Conservation (phyloP, 257 asterid genomes). For the Datura wrightii region DNA sequence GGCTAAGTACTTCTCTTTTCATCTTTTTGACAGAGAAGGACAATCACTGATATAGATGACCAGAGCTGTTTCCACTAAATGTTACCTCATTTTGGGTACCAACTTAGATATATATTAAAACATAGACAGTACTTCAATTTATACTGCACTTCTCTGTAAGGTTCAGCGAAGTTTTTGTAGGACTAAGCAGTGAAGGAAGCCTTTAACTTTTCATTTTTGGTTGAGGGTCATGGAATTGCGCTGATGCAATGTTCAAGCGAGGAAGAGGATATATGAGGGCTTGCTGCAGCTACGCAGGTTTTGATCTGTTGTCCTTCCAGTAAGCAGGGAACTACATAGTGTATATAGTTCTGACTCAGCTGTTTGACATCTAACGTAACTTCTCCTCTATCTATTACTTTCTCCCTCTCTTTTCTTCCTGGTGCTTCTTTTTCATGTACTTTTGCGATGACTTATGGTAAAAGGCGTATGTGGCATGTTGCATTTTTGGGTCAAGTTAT, state of each 20-base stretch:
- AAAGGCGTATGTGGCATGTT: not conserved
- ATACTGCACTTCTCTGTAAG: constrained; percentile 21
- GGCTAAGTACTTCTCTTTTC: constrained; percentile 27
- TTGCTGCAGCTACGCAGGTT: constrained; percentile 5
- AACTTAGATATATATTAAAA: constrained; percentile 16
- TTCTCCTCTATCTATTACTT: not conserved
- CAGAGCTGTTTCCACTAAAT: constrained; percentile 27
- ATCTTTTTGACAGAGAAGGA: not conserved
- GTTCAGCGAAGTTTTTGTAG: constrained; percentile 20
- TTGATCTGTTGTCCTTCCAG: constrained; percentile 24
- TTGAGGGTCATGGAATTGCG: constrained; percentile 8
- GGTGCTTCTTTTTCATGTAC: not conserved
- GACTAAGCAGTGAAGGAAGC: constrained; percentile 21
- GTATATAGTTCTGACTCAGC: constrained; percentile 27
- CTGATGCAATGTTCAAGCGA: constrained; percentile 7
- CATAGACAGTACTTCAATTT: constrained; percentile 19
- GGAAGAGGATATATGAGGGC: not conserved
- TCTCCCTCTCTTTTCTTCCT: not conserved
- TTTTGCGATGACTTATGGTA: not conserved
- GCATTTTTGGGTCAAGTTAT: constrained; percentile 4
- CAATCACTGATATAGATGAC: constrained; percentile 23
- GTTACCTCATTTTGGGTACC: constrained; percentile 25
- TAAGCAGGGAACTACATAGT: constrained; percentile 16
- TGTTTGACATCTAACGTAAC: constrained; percentile 10
- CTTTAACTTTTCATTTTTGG: constrained; percentile 21